Percentiles rank a stretch among this genome's conserved stretches.
Evolutionary conservation across 805 yeast species (phyloP).

Genomic region (Metschnikowia noctiluminum): DNA sequence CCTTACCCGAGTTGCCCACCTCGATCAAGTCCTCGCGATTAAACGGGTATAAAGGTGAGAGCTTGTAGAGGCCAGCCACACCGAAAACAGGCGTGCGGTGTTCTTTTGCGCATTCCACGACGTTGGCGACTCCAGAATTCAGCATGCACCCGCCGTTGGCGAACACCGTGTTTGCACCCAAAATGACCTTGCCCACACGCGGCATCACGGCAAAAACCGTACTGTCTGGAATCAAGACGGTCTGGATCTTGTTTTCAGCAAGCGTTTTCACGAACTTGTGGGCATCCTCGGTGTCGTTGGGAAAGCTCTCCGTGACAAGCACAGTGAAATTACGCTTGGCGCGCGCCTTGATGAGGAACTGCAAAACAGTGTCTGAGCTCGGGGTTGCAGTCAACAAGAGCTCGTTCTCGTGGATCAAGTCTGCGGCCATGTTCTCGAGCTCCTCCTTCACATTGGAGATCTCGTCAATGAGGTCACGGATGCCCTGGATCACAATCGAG

Average conservation of each 20-base stretch:
- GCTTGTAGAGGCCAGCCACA: slow-evolving; percentile 89
- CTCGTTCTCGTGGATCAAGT: slow-evolving; percentile 90
- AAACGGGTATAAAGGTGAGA: slow-evolving; percentile 90
- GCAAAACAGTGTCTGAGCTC: slow-evolving; percentile 81
- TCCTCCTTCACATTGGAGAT: slow-evolving; percentile 86
- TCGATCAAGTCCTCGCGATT: slow-evolving; percentile 80
- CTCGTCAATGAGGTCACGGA: slow-evolving; percentile 89
- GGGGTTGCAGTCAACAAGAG: slow-evolving; percentile 91
- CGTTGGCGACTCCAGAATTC: slow-evolving; percentile 86
- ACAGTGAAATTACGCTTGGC: slow-evolving; percentile 90
- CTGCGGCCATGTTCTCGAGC: slow-evolving; percentile 85
- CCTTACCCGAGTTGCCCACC: slow-evolving; percentile 91
- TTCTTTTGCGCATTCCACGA: slow-evolving; percentile 93
- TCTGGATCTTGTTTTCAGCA: slow-evolving; percentile 82
- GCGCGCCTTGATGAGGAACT: slow-evolving; percentile 81
- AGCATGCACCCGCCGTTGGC: slow-evolving; percentile 95
- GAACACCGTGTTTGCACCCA: slow-evolving; percentile 89
- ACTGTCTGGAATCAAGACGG: slow-evolving; percentile 89
- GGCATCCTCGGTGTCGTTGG: slow-evolving; percentile 77
- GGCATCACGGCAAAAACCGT: slow-evolving; percentile 95
- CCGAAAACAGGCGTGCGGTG: slow-evolving; percentile 95
- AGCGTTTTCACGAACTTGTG: slow-evolving; percentile 76
- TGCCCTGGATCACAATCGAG: slow-evolving; percentile 85
- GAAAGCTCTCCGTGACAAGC: slow-evolving; percentile 85
- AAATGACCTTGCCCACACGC: slow-evolving; percentile 90